A percentile compares a stretch with the other conserved stretches of the same genome.
phyloP scores from a whole-genome alignment of 1,139 yeast species.

The Chernovozyma aurita region DNA sequence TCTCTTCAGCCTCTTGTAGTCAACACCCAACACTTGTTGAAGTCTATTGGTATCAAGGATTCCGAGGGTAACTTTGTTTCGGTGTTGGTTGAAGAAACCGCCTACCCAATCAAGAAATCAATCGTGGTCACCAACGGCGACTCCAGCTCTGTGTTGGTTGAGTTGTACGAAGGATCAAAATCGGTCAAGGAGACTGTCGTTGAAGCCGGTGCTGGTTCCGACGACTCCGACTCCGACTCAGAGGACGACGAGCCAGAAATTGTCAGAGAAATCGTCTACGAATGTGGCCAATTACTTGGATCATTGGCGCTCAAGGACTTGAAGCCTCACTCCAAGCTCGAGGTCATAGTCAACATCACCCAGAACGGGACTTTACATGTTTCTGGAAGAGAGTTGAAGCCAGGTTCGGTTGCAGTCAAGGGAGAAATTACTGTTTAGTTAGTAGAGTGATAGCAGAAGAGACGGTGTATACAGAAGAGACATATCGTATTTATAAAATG shows the following conservation, averaged over 20 bases:
- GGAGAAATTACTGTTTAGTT: slow-evolving; percentile 37
- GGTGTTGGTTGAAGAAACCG: slow-evolving; percentile 77
- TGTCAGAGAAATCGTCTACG: slow-evolving; percentile 65
- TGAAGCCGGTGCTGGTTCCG: slow-evolving; percentile 56
- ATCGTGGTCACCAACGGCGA: slow-evolving; percentile 60
- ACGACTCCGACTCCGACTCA: slow-evolving; percentile 26
- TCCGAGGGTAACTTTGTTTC: slow-evolving; percentile 71
- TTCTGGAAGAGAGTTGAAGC: slow-evolving; percentile 76
- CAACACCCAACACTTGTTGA: slow-evolving; percentile 81
- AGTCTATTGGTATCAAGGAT: slow-evolving; percentile 82
- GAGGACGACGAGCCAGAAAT: slow-evolving; percentile 66
- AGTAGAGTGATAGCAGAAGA: no score
- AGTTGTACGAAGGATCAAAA: slow-evolving; percentile 81
- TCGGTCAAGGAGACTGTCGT: slow-evolving; percentile 72
- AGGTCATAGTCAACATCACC: slow-evolving; percentile 78
- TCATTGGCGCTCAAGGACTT: slow-evolving; percentile 74
- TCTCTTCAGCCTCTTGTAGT: slow-evolving; percentile 82
- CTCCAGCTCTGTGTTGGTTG: slow-evolving; percentile 58
- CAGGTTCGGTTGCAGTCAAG: slow-evolving; percentile 54
- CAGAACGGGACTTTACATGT: slow-evolving; percentile 80
- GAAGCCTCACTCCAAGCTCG: slow-evolving; percentile 64
- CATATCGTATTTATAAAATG: no score
- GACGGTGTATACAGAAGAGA: no score
- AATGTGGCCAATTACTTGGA: slow-evolving; percentile 73
- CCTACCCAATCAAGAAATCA: slow-evolving; percentile 86